Evolutionary conservation across 2,329 filamentous ascomycete genomes (phyloP).

Genomic region (Didymella sp.): DNA sequence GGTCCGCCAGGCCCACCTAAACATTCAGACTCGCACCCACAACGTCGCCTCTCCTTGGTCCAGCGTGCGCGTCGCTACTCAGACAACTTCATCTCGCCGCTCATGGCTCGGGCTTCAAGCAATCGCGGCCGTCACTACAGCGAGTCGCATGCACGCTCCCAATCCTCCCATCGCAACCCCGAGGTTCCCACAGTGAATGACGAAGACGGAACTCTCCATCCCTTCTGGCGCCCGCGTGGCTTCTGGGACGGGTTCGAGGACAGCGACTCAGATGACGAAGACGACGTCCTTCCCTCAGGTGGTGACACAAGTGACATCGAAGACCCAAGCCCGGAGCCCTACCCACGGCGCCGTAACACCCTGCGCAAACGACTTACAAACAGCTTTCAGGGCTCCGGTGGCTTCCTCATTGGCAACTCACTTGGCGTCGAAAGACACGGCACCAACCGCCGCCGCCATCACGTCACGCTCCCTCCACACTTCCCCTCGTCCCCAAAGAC

Average conservation of each 20-base stretch:
- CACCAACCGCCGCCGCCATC: conserved; percentile 41
- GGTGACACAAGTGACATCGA: conserved; percentile 56
- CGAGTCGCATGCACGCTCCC: conserved; percentile 27
- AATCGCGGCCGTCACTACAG: conserved; percentile 33
- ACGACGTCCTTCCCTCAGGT: conserved; percentile 51
- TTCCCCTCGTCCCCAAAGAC: conserved; percentile 24
- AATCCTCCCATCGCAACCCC: conserved; percentile 26
- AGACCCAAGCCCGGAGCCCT: conserved; percentile 25
- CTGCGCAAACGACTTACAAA: conserved; percentile 43
- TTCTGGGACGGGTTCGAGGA: conserved; percentile 67
- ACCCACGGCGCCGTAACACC: conserved; percentile 27
- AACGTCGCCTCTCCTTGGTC: conserved; percentile 50
- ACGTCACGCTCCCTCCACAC: conserved; percentile 34
- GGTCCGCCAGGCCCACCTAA: conserved; percentile 38
- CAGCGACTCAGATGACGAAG: conserved; percentile 47
- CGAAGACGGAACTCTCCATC: conserved; percentile 60
- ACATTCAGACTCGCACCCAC: conserved; percentile 45
- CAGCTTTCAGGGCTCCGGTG: conserved; percentile 52
- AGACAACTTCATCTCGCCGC: conserved; percentile 52
- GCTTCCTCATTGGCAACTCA: conserved; percentile 62
- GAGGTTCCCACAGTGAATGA: conserved; percentile 42
- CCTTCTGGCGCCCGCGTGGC: conserved; percentile 68
- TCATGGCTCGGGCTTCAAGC: conserved; percentile 46
- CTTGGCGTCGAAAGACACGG: conserved; percentile 60
- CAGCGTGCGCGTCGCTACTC: conserved; percentile 57